Conservation (phyloP, 768 basidiomycete species). For the Mycena crocata region DNA sequence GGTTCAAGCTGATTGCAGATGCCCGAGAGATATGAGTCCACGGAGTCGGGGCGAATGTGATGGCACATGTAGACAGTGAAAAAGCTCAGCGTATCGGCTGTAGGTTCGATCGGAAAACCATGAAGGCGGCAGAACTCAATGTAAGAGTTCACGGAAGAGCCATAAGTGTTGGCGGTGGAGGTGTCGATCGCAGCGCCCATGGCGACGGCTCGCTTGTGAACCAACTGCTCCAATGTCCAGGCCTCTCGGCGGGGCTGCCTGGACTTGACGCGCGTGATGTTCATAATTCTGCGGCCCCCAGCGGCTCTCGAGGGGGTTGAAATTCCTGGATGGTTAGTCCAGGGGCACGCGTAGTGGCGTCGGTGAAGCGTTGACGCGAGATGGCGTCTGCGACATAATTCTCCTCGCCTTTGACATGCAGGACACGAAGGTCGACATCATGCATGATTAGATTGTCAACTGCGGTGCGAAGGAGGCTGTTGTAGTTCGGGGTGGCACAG, state of each 20-base stretch:
- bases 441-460: conserved; percentile 34
- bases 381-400: conserved; percentile 1
- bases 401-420: background rate
- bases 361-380: background rate
- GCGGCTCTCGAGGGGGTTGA: background rate
- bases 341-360: background rate
- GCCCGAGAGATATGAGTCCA: background rate
- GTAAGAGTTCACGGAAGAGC: conserved; percentile 18
- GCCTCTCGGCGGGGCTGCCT: no score
- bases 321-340: background rate
- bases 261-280: no score
- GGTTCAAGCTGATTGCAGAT: conserved; percentile 1
- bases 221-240: conserved; percentile 12
- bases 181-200: conserved; percentile 15
- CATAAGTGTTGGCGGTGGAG: conserved; percentile 1
- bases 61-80: conserved; percentile 4
- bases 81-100: background rate
- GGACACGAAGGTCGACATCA: background rate
- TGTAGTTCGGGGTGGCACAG: conserved; percentile 35
- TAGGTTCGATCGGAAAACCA: conserved; percentile 13
- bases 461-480: conserved; percentile 37
- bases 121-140: conserved; percentile 20
- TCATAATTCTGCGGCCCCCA: conserved; percentile 12
- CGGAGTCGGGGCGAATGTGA: background rate
- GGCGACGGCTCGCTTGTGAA: conserved; percentile 11